Evolutionary conservation across 1,284 basidiomycete species (phyloP), one percentile per base, ranked within the genome.

Genomic region (Apiotrichum porosum): DNA sequence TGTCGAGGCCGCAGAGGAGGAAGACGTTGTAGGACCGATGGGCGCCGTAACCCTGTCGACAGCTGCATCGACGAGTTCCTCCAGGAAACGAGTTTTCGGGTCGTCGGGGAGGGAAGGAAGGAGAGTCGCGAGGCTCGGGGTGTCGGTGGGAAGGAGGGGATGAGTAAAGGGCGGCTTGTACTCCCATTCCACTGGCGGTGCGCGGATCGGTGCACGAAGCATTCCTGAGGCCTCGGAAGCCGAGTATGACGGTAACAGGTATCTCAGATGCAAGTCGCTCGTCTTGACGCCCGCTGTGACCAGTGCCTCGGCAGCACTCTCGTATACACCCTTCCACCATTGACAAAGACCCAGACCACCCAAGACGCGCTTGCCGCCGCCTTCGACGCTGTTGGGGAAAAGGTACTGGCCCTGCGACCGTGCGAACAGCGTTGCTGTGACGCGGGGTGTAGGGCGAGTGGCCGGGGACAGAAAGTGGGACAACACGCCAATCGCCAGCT

Each of bases 101-200:
- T 94, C 90, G 63, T 97, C 92, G 17, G 90, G 86, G 63, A 95
- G 89, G 45, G 80, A 84, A 3, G 92, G 92, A 19, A 95, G 85
- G 44, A 82, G 79, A 39, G 82, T 80, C 0, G 86, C 86, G 19
- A 94, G 73, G 4, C 46, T 26, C 6, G 26, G 26, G 6, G 37
- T 44, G 14, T 22, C 22, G 13, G 21, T 26, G 0, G 30, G 9
- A 8, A 58, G 37, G 24, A 60, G 41, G 31, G 57, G 32, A 6
- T 35, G 39, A 3, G 48, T 26, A 49, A 58, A 60, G 6, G 65
- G 64, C 9, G 61, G 62, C 14, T 59, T 50, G 35, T 71, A 70
- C 13, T n/a, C 32, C 70, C 70, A 72, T 18, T 48, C 28, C 13
- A 64, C 17, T 6, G 51, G 49, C 15, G 49, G 26, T n/a, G 56